Evolutionary conservation across 345 rosid genomes (phyloP), one percentile per base, ranked within the genome.

Genomic region (Cardamine resedifolia): DNA sequence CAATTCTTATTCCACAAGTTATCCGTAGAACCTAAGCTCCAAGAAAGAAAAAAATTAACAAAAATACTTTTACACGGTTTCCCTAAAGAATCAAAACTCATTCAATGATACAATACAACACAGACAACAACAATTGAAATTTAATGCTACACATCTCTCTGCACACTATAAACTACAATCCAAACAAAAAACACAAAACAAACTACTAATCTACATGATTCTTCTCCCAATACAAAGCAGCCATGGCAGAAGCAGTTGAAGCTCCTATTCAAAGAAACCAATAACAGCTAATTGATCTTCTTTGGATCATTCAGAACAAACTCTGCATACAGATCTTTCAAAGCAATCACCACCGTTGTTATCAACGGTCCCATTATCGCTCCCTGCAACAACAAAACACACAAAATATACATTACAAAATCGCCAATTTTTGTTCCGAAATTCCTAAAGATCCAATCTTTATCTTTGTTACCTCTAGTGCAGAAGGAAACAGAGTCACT

Each of bases 311-410:
- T 88, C 30, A 95, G 71, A 45, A 95, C 91, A 75, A 90, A 91
- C 77, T 95, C 99, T 4, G 81, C 86, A 38, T 95, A 95, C 60
- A 95, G 68, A 84, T 95, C 96, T 83, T 95, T 95, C 16, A 95
- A 83, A 12, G 92, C 98, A 10, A 95, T 87, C 73, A 95, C 86
- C 50, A 91, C 96, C 0, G 97, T 95, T 5, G 98, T 91, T 73
- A 95, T 90, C 80, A 95, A 80, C 2, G 99, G 99, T 4, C 98
- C 99, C 97, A 91, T 95, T 53, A 95, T 91, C 28, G 99, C 99
- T 74, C 99, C 98, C 99, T 95, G 84, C 66, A 58, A 56, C 34
- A 53, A 21, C 26, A 55, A 24, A 12, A 34, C 11, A 18, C 33
- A 14, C n/a, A 3, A 2, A 7, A 39, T 38, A 56, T n/a, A n/a